Base-by-base conservation (phyloP, 192 early-diverging fungal species). In the Phlyctochytrium arcticum region DNA sequence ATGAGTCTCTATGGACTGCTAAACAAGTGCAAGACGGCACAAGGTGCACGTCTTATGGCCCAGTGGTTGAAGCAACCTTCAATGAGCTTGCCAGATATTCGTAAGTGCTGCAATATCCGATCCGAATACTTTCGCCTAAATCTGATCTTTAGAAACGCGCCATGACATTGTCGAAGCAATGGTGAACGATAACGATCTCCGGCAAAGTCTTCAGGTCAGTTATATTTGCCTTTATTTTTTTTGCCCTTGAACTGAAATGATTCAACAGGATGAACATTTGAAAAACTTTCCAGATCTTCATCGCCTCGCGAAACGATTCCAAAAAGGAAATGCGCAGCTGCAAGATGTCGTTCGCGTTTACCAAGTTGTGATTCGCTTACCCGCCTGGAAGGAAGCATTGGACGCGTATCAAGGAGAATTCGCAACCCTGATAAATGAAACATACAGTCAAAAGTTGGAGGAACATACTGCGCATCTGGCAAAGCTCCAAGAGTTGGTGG, bases 31-130 rank as follows among this genome's bases (percentile, higher is more conserved):
- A 90, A 91, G 55, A 98, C 95, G 5, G 67, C 89, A 0, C 92
- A 94, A 54, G 95, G 95, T 0, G 78, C 87, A 17, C 72, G 95
- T 2, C 70, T 95, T 60, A 72, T 98, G 36, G 85, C 78, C n/a
- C 90, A 92, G 61, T 98, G 93, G 92, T 76, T 98, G 24, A 92
- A 92, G 62, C 93, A 95, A 70, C 95, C 95, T 10, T 78, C 95
- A 5, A 70, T 94, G 61, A 77, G 85, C 24, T 36, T 90, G 17
- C 55, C 48, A 3, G 81, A 83, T n/a, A 95, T 97, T 54, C 71
- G 88, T 87, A 68, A 63, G 76, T 55, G 2, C 3, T 15, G 26
- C 15, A 2, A 24, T 50, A 19, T 33, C n/a, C 53, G 46, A 26
- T 39, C 1, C 9, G 17, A 7, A 48, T 77, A 21, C 21, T 26